Percentiles rank a stretch among this genome's conserved stretches.
Evolutionary conservation across 805 yeast species (phyloP).

Genomic region (Starmerella bombicola): DNA sequence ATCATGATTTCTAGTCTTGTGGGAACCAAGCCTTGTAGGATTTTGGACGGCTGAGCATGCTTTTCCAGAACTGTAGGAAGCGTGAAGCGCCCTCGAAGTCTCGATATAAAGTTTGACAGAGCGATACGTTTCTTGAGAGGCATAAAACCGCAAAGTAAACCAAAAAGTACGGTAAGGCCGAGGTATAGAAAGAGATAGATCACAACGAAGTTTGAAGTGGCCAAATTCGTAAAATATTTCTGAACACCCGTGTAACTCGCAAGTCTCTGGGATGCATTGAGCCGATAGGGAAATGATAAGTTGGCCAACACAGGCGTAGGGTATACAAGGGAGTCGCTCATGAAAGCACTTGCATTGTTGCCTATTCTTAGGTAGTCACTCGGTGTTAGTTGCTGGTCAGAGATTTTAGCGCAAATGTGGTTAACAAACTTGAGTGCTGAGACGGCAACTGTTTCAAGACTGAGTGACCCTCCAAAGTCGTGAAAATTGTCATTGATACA

Average conservation of each 20-base stretch:
- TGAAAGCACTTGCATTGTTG: no score
- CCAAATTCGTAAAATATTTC: neutral
- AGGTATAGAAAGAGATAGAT: neutral
- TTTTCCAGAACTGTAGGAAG: neutral
- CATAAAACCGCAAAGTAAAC: neutral
- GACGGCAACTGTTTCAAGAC: no score
- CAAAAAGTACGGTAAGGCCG: neutral
- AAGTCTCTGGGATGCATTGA: neutral
- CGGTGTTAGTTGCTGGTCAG: no score
- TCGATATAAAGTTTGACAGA: neutral
- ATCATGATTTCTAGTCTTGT: neutral
- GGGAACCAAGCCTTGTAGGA: neutral
- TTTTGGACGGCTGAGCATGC: neutral
- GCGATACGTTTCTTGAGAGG: neutral
- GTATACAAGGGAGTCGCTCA: no score
- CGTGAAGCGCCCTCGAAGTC: neutral
- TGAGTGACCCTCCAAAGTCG: no score
- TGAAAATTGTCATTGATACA: conserved; percentile 3
- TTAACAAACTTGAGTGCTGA: no score
- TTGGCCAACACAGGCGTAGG: no score
- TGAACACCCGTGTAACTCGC: neutral
- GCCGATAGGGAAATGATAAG: no score
- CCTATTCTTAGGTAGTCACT: no score
- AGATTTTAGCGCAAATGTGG: no score
- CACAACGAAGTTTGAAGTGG: neutral